These are phyloP conservation scores for Pistacia integerrima DNA, from an alignment of 345 rosid genomes.

Conservation along the genomic window DNA sequence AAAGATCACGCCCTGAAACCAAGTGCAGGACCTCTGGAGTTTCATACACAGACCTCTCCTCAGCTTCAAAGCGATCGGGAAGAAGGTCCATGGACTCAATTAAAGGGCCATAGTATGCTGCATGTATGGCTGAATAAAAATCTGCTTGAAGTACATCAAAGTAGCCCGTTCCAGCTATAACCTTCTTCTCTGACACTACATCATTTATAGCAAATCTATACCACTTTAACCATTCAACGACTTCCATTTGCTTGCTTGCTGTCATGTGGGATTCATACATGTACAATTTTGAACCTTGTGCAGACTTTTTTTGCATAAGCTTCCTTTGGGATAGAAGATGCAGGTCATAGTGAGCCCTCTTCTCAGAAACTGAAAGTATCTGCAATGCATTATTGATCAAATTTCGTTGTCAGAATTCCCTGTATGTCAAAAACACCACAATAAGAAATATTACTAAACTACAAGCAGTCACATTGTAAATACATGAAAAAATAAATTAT, in stretches of 20 bases:
- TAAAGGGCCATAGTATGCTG: constrained; percentile 82
- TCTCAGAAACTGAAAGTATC: constrained; percentile 87
- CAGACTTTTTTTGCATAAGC: constrained; percentile 44
- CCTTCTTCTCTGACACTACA: constrained; percentile 68
- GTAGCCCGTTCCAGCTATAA: constrained; percentile 64
- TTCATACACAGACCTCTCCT: constrained; percentile 84
- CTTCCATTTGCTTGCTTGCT: constrained; percentile 67
- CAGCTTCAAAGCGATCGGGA: constrained; percentile 93
- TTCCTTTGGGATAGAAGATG: constrained; percentile 62
- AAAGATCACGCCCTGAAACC: constrained; percentile 89
- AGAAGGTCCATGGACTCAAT: constrained; percentile 82
- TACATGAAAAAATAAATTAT: neutral
- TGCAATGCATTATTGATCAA: constrained; percentile 38
- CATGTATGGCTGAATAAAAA: constrained; percentile 76
- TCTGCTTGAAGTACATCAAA: constrained; percentile 79
- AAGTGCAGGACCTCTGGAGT: constrained; percentile 82
- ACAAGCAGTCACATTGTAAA: neutral
- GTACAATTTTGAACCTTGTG: constrained; percentile 39
- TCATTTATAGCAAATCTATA: constrained; percentile 80
- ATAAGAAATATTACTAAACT: neutral
- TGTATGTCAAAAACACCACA: neutral
- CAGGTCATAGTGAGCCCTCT: constrained; percentile 68
- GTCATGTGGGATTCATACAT: constrained; percentile 42
- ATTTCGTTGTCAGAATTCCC: constrained; percentile 18
- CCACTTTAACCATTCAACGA: constrained; percentile 92